Percentiles rank a stretch among this genome's conserved stretches.
Evolutionary conservation across 73 alveolate species (phyloP).

Genomic region (Blepharisma japonicum): DNA sequence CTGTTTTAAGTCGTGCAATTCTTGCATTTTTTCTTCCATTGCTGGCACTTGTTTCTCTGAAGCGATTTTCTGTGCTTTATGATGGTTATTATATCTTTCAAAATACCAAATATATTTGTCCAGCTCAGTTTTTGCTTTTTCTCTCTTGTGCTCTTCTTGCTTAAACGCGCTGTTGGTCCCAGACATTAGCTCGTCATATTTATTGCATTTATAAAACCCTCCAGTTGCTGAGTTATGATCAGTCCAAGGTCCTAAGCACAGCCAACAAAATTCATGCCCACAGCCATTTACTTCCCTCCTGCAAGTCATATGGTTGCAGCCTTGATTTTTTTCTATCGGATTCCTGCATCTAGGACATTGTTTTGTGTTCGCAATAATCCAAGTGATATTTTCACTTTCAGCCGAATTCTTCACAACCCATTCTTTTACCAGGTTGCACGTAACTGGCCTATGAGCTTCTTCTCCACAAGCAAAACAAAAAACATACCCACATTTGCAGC

Average conservation of each 20-base stretch:
- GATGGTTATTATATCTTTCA: slow-evolving; percentile 74
- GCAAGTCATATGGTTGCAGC: slow-evolving; percentile 71
- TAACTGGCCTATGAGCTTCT: slow-evolving; percentile 67
- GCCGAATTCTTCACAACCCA: slow-evolving; percentile 58
- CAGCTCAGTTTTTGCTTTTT: slow-evolving; percentile 66
- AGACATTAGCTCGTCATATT: slow-evolving; percentile 48
- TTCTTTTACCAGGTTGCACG: slow-evolving; percentile 48
- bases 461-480: slow-evolving; percentile 60
- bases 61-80: slow-evolving; percentile 33
- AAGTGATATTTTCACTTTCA: slow-evolving; percentile 55
- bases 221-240: slow-evolving; percentile 56
- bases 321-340: slow-evolving; percentile 75
- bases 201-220: slow-evolving; percentile 61
- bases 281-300: slow-evolving; percentile 58
- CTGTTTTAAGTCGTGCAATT: slow-evolving; percentile 56
- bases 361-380: slow-evolving; percentile 63
- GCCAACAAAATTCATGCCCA: slow-evolving; percentile 73
- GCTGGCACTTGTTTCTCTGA: slow-evolving; percentile 39
- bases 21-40: slow-evolving; percentile 39
- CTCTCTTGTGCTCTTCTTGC: slow-evolving; percentile 59
- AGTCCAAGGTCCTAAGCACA: slow-evolving; percentile 63
- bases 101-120: slow-evolving; percentile 82
- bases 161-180: slow-evolving; percentile 48
- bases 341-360: slow-evolving; percentile 77
- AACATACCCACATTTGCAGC: slow-evolving; percentile 55